Conservation (phyloP, 768 basidiomycete genomes). For the Boletus vermiculosoides region DNA sequence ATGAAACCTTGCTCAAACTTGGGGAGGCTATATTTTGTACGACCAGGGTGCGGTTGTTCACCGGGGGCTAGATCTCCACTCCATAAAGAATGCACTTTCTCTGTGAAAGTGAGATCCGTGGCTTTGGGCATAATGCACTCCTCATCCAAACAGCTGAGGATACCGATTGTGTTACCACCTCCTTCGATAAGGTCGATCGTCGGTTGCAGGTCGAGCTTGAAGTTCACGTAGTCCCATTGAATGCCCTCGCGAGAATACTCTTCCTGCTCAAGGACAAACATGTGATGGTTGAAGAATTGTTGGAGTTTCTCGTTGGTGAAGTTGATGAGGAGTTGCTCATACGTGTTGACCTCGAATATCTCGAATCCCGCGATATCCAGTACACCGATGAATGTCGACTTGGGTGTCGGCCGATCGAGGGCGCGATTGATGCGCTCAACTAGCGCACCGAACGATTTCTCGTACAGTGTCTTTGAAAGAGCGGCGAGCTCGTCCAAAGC, state of each 20-base stretch:
- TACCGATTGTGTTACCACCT: slow-evolving; percentile 67
- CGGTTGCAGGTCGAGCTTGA: slow-evolving; percentile 94
- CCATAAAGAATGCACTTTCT: slow-evolving; percentile 88
- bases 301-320: slow-evolving; percentile 98
- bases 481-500: slow-evolving; percentile 90
- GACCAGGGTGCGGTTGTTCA: slow-evolving; percentile 66
- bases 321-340: slow-evolving; percentile 98
- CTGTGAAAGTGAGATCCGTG: slow-evolving; percentile 89
- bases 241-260: slow-evolving; percentile 96
- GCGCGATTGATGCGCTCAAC: slow-evolving; percentile 96
- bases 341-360: slow-evolving; percentile 91
- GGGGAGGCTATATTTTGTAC: slow-evolving; percentile 79
- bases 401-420: slow-evolving; percentile 87
- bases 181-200: slow-evolving; percentile 98
- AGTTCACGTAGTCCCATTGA: slow-evolving; percentile 98
- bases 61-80: slow-evolving; percentile 37
- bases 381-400: slow-evolving; percentile 95
- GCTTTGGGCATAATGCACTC: slow-evolving; percentile 99
- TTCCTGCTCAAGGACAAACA: slow-evolving; percentile 99
- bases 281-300: slow-evolving; percentile 98
- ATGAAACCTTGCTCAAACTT: slow-evolving; percentile 94
- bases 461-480: slow-evolving; percentile 93
- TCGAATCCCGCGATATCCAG: slow-evolving; percentile 99
- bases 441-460: slow-evolving; percentile 91
- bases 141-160: slow-evolving; percentile 91